Percentiles rank a stretch among this genome's conserved stretches.
These are phyloP conservation scores for Salvia miltiorrhiza DNA, from an alignment of 257 asterid genomes.

Conservation along the genomic window DNA sequence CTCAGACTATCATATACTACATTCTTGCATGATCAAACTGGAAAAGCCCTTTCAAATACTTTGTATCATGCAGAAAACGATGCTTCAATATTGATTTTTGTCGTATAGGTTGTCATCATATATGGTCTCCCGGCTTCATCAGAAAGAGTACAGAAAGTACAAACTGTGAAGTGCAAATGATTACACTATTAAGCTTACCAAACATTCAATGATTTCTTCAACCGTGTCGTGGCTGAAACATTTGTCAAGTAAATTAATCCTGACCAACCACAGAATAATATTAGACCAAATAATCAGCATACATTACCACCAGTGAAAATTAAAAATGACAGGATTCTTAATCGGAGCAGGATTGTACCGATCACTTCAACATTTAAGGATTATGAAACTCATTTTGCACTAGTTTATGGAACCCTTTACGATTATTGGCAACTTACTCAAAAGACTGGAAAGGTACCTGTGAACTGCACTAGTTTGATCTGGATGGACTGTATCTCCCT, in stretches of 20 bases:
- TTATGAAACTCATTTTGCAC: neutral
- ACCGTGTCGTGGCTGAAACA: constrained; percentile 89
- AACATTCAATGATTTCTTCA: constrained; percentile 79
- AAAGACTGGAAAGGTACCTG: constrained; percentile 42
- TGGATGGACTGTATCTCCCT: constrained; percentile 54
- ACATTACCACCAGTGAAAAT: neutral
- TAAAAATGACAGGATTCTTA: neutral
- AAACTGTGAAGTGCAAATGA: neutral
- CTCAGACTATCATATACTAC: neutral
- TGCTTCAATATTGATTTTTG: neutral
- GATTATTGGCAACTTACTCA: neutral
- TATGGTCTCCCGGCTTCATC: neutral
- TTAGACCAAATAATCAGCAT: constrained; percentile 25
- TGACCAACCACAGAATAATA: constrained; percentile 29
- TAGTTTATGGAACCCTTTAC: neutral
- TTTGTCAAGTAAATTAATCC: constrained; percentile 70
- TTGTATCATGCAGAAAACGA: neutral
- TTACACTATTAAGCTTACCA: constrained; percentile 53
- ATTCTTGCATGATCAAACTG: neutral
- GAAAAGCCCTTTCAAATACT: neutral
- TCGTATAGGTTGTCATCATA: neutral
- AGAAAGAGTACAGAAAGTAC: neutral
- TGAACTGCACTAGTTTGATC: constrained; percentile 65
- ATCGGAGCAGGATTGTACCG: constrained; percentile 4
- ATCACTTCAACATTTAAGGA: neutral